Evolutionary conservation across 1,139 yeast genomes (phyloP).

Genomic region (Sugiyamaella pinicola): DNA sequence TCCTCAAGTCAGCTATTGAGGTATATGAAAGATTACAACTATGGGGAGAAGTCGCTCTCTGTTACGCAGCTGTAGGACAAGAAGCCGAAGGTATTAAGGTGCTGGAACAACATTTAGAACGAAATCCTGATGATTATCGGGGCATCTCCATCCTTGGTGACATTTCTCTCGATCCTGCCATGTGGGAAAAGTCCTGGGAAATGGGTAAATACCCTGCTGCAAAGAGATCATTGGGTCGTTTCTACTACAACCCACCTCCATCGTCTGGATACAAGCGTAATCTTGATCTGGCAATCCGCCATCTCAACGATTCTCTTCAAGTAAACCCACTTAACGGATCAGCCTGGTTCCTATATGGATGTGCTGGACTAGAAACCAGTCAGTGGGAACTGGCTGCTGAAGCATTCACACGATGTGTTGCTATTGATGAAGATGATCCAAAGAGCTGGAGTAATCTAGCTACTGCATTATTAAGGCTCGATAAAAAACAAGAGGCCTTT

Average conservation of each 20-base stretch:
- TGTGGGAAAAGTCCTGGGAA: constrained; percentile 90
- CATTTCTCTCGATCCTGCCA: constrained; percentile 68
- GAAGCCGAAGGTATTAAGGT: constrained; percentile 66
- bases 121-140: constrained; percentile 75
- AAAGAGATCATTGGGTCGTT: constrained; percentile 77
- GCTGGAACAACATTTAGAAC: constrained; percentile 55
- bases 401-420: constrained; percentile 89
- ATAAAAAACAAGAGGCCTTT: constrained; percentile 74
- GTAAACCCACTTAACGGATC: constrained; percentile 77
- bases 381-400: constrained; percentile 83
- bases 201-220: constrained; percentile 82
- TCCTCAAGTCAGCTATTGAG: constrained; percentile 82
- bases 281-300: constrained; percentile 58
- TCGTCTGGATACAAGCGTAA: constrained; percentile 56
- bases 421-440: constrained; percentile 79
- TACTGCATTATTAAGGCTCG: constrained; percentile 67
- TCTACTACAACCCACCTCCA: constrained; percentile 67
- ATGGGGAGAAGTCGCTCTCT: constrained; percentile 83
- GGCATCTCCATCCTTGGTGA: constrained; percentile 88
- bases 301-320: constrained; percentile 72
- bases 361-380: constrained; percentile 76
- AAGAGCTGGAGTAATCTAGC: constrained; percentile 96
- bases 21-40: constrained; percentile 80
- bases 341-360: constrained; percentile 93
- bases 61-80: constrained; percentile 85